Percentiles rank a stretch among this genome's conserved stretches.
phyloP scores from a whole-genome alignment of 169 alveolate species.

The Perkinsus olseni region DNA sequence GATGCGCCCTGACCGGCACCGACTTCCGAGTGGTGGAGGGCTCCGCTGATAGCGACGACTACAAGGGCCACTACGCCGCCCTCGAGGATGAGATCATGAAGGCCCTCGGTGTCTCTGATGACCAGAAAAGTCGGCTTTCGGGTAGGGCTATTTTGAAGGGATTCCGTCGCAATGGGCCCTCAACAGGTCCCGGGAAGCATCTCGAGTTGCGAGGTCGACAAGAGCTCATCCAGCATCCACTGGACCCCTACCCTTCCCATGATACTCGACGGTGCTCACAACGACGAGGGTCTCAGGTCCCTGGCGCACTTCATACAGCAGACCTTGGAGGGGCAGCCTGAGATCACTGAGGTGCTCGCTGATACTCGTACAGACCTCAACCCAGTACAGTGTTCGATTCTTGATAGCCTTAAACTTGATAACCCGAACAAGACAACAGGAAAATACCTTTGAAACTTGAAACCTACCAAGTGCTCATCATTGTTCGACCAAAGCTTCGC shows the following conservation, averaged over 20 bases:
- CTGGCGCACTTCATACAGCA: not conserved
- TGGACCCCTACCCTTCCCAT: not conserved
- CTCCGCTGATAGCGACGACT: not conserved
- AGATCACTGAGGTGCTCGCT: not conserved
- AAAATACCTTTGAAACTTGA: too few relatives aligned
- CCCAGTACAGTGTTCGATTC: too few relatives aligned
- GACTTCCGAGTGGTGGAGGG: not conserved
- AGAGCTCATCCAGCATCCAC: not conserved
- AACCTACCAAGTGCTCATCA: too few relatives aligned
- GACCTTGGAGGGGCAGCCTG: not conserved
- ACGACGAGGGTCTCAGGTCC: not conserved
- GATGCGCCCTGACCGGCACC: not conserved
- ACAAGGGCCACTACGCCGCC: not conserved
- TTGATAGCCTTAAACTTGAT: too few relatives aligned
- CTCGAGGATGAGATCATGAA: not conserved
- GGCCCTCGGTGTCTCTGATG: not conserved
- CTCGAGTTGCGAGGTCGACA: not conserved
- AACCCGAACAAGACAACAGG: too few relatives aligned
- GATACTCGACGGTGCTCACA: not conserved
- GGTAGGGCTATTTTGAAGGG: not conserved
- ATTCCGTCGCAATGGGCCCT: not conserved
- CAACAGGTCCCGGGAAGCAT: not conserved
- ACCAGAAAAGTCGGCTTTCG: not conserved
- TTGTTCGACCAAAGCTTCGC: too few relatives aligned
- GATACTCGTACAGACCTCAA: not conserved